These are phyloP conservation scores for Trichosporon faecale DNA, from an alignment of 1,284 basidiomycete genomes.

Conservation along the genomic window DNA sequence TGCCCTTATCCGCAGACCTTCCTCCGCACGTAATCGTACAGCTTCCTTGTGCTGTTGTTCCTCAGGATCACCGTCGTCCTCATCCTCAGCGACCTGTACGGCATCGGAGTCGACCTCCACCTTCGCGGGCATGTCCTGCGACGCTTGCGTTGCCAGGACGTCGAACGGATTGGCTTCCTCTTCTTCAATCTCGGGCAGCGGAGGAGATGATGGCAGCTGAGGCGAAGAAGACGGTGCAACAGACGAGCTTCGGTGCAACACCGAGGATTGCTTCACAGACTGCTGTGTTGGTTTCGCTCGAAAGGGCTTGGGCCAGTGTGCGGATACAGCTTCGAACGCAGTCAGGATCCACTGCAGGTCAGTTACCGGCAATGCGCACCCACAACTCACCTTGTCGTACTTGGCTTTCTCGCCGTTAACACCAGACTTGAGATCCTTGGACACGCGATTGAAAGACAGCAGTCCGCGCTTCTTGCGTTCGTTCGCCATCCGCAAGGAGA, in stretches of 20 bases:
- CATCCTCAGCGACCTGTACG: constrained; percentile 36
- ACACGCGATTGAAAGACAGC: constrained; percentile 42
- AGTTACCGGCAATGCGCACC: constrained; percentile 7
- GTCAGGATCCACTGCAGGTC: constrained; percentile 67
- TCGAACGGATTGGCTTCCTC: constrained; percentile 46
- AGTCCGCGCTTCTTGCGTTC: constrained; percentile 52
- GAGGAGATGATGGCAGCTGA: constrained; percentile 30
- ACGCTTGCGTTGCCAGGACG: constrained; percentile 37
- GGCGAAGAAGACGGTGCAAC: constrained; percentile 25
- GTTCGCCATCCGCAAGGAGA: constrained; percentile 41
- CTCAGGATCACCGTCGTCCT: constrained; percentile 38
- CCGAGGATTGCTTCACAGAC: constrained; percentile 22
- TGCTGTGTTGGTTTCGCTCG: constrained; percentile 22
- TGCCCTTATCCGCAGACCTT: constrained; percentile 37
- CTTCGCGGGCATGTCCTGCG: constrained; percentile 36
- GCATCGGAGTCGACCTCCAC: constrained; percentile 44
- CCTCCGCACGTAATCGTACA: constrained; percentile 35
- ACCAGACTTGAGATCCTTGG: constrained; percentile 29
- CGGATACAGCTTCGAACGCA: constrained; percentile 72
- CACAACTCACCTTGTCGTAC: constrained; percentile 53
- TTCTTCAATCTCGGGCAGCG: constrained; percentile 18
- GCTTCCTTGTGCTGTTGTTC: constrained; percentile 30
- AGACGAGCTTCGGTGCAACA: neutral
- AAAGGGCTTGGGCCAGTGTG: constrained; percentile 45
- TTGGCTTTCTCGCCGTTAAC: constrained; percentile 41